phyloP scores from a whole-genome alignment of 2,329 filamentous ascomycete genomes.

The Diplodia seriata region DNA sequence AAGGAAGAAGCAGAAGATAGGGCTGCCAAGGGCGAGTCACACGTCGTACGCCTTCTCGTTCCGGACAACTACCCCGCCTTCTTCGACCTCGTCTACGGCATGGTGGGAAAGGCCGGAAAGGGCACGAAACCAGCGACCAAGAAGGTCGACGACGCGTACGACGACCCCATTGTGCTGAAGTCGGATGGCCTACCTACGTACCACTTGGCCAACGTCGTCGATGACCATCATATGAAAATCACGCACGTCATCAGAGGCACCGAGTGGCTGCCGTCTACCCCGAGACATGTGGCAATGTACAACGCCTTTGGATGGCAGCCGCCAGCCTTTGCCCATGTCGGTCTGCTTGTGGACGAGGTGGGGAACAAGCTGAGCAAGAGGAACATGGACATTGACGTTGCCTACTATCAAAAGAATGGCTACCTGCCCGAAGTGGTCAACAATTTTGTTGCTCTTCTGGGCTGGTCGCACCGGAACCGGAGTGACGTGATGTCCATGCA shows the following conservation, averaged over 20 bases:
- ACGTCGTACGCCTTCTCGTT: constrained; percentile 78
- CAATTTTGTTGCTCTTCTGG: constrained; percentile 86
- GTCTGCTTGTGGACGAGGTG: constrained; percentile 55
- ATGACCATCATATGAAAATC: constrained; percentile 94
- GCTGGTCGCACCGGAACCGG: constrained; percentile 75
- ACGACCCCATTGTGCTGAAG: constrained; percentile 91
- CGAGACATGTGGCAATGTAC: constrained; percentile 70
- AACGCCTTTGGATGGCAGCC: constrained; percentile 58
- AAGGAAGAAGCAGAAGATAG: constrained; percentile 72
- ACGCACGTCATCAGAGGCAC: constrained; percentile 93
- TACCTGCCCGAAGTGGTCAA: constrained; percentile 69
- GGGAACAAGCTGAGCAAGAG: constrained; percentile 76
- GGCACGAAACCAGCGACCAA: constrained; percentile 55
- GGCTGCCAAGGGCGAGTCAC: constrained; percentile 70
- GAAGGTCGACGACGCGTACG: constrained; percentile 59
- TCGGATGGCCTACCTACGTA: constrained; percentile 93
- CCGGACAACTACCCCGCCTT: constrained; percentile 69
- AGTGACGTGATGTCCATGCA: constrained; percentile 75
- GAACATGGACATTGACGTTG: constrained; percentile 69
- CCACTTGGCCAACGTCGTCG: constrained; percentile 95
- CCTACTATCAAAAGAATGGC: constrained; percentile 61
- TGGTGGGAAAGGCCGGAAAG: constrained; percentile 60
- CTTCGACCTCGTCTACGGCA: constrained; percentile 80
- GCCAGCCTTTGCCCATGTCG: constrained; percentile 58
- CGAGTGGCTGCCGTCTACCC: constrained; percentile 97